Evolutionary conservation across 352 stramenopile species (phyloP), one percentile per base, ranked within the genome.

Genomic region (Aphanomyces cochlioides): DNA sequence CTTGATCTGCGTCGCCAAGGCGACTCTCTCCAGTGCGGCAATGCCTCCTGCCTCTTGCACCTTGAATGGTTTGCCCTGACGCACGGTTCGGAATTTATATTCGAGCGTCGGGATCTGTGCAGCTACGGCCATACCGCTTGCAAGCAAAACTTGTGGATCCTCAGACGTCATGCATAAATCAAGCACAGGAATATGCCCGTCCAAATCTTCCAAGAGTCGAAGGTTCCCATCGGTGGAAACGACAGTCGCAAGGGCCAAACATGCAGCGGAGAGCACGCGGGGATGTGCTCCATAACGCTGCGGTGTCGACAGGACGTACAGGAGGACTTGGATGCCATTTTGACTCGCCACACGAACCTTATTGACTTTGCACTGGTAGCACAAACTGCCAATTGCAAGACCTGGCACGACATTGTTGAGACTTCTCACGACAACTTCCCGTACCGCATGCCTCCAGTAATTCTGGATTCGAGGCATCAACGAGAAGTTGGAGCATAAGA

Each of bases 271-370:
- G 5, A 89, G 71, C n/a, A 79, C 74, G 34, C 72, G 75, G 21
- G 77, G 71, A 66, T 80, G 65, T 47, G 75, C 53, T 4, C 40
- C 57, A 48, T 81, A 84, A 10, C 84, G 75, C 7, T 48, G 34
- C 0, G 67, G 7, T 71, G 17, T 70, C 59, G 19, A 85, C 67
- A 73, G 40, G 7, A 84, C 79, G 50, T 89, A 92, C 34, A 92
- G 45, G 41, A 90, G 58, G n/a, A 90, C 84, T 12, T 88, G 80
- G 12, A 92, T 59, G 4, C 85, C 85, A 69, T 90, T 92, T 47
- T 90, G 85, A 0, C 80, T 79, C 0, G 73, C 72, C 4, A 85
- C 74, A 28, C 85, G 83, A 41, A 74, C 72, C 60, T 90, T 92
- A 65, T 92, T 92, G 36, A 88, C 75, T 21, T 79, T 80, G 28